Conservation (phyloP, 495 filamentous ascomycete species). For the Cenococcum geophilum region DNA sequence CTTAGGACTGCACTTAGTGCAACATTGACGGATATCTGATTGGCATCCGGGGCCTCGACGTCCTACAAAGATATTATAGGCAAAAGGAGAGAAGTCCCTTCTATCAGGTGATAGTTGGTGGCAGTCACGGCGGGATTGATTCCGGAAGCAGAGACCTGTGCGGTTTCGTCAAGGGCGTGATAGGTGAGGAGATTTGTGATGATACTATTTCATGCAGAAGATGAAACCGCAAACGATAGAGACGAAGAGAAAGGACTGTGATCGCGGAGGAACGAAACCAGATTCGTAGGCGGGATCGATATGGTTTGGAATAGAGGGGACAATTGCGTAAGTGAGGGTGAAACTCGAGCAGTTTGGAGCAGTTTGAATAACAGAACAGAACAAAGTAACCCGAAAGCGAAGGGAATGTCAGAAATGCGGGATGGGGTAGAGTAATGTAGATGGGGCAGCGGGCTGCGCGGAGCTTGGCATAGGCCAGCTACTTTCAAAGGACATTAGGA, state of each 20-base stretch:
- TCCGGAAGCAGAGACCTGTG: neutral
- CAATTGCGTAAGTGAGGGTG: constrained; percentile 6
- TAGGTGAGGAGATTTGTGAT: neutral
- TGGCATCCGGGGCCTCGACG: neutral
- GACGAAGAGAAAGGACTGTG: neutral
- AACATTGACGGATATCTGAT: constrained; percentile 2
- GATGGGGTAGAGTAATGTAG: constrained; percentile 7
- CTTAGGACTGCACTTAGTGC: neutral
- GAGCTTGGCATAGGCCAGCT: constrained; percentile 4
- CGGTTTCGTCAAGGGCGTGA: neutral
- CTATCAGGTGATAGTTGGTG: neutral
- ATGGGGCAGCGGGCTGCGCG: neutral
- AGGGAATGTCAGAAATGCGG: neutral
- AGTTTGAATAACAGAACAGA: constrained; percentile 1
- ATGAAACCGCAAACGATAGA: neutral
- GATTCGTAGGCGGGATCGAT: neutral
- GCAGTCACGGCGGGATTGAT: neutral
- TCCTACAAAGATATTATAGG: neutral
- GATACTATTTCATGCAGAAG: neutral
- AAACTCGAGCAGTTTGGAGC: constrained; percentile 4
- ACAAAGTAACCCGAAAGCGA: neutral
- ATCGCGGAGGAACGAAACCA: neutral
- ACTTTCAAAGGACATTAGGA: neutral
- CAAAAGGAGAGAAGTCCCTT: neutral
- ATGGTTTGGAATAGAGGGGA: neutral